Base-by-base conservation (phyloP, 352 stramenopile genomes). In the Globisporangium viniferum region DNA sequence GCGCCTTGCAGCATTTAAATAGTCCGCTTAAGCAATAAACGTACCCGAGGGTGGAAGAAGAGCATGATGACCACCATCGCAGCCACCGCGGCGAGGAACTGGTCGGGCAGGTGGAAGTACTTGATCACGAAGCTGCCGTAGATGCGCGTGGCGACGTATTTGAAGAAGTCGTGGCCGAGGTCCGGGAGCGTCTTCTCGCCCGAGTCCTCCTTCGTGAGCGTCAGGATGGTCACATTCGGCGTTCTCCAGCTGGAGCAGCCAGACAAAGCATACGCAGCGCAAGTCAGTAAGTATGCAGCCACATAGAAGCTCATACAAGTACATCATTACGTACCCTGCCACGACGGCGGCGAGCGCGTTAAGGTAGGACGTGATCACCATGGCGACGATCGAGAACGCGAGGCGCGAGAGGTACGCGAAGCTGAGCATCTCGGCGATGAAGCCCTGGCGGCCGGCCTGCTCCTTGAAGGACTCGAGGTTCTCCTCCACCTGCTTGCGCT, bases 341-440 rank as follows among this genome's bases (percentile, higher is more conserved):
- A 95, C 88, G 36, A 92, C 85, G 4, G 88, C 84, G 4, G 88
- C 88, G 24, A 95, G 69, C 29, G 86, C 89, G 62, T 95, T 95
- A 31, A 95, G 70, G 41, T 95, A 95, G 57, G 86, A 93, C 18
- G 88, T 84, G 33, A 94, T 73, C 64, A 93, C 91, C 55, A 94
- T 76, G 4, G 70, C 81, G 67, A 93, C 74, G 69, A 95, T 76
- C 51, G 88, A 91, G 64, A 94, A 92, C 18, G 82, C 86, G 39
- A 95, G 80, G 3, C 88, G 78, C 39, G 86, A 94, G 24, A 95
- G 77, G 70, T 95, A 95, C 20, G 87, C 84, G 67, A 87, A 92
- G 79, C 86, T 94, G 60, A 94, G 78, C 88, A 95, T 95, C 76
- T 95, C 86, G 55, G 80, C 78, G 68, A 94, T 90, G 71, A 95